phyloP scores from a whole-genome alignment of 768 basidiomycete genomes.

The Calvatia gigantea region DNA sequence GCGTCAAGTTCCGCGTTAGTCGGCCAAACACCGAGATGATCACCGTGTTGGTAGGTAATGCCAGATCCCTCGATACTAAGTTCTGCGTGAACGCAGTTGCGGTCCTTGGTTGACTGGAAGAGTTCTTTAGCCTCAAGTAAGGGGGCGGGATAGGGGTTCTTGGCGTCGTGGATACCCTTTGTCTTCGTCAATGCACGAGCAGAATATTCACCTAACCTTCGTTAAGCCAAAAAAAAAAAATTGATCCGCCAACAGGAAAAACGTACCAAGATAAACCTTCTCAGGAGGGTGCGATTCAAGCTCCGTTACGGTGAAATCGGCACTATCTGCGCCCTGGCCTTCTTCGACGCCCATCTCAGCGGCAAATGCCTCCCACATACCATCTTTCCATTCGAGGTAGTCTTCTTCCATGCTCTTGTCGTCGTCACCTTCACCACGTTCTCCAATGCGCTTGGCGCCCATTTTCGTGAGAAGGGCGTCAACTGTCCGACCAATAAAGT shows the following conservation, averaged over 20 bases:
- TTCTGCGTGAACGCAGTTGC: constrained; percentile 95
- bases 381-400: constrained; percentile 98
- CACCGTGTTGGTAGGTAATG: constrained; percentile 98
- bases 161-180: constrained; percentile 95
- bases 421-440: constrained; percentile 94
- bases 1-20: constrained; percentile 92
- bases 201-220: constrained; percentile 78
- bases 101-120: constrained; percentile 66
- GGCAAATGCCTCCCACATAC: constrained; percentile 93
- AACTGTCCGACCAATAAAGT: constrained; percentile 78
- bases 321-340: constrained; percentile 90
- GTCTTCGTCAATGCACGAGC: constrained; percentile 90
- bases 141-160: constrained; percentile 93
- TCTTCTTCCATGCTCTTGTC: constrained; percentile 99
- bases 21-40: constrained; percentile 98
- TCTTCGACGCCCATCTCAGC: constrained; percentile 85
- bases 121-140: constrained; percentile 77
- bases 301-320: constrained; percentile 92
- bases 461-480: constrained; percentile 72
- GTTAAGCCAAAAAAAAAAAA: constrained; percentile 17
- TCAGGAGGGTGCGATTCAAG: constrained; percentile 69
- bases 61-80: constrained; percentile 93
- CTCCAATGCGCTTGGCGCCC: constrained; percentile 83
- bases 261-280: constrained; percentile 89
- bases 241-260: background rate